These are phyloP conservation scores for Chalaropsis ovoidea DNA, from an alignment of 2,329 filamentous ascomycete species.

Conservation along the genomic window DNA sequence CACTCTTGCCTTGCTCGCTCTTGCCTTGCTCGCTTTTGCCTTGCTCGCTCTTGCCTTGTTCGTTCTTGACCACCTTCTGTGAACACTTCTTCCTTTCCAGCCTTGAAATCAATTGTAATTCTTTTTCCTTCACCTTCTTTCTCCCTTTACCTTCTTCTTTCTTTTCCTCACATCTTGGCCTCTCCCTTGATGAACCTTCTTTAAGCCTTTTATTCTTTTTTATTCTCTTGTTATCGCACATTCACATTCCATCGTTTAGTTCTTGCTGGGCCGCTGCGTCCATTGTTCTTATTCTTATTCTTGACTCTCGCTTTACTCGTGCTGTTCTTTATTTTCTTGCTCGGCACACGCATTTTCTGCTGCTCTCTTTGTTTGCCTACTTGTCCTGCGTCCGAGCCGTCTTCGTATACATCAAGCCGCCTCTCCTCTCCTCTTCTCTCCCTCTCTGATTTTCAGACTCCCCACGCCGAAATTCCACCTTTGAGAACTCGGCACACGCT, in stretches of 20 bases:
- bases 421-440: not conserved
- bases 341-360: not conserved
- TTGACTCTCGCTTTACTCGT: not conserved
- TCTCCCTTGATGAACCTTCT: not conserved
- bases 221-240: not conserved
- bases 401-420: not conserved
- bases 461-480: not conserved
- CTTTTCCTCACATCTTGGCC: not conserved
- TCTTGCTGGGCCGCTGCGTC: not conserved
- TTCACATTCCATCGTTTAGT: not conserved
- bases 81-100: not conserved
- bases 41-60: conserved; percentile 3
- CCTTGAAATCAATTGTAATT: not conserved
- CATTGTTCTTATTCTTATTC: not conserved
- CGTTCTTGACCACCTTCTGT: not conserved
- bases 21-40: not conserved
- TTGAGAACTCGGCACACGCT: not conserved
- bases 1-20: too few relatives aligned
- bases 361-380: not conserved
- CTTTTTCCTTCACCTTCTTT: not conserved
- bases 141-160: not conserved
- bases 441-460: not conserved
- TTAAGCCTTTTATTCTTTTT: not conserved
- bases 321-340: not conserved
- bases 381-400: not conserved